Percentiles rank a stretch among this genome's conserved stretches.
These are phyloP conservation scores for Zanthoxylum bungeanum DNA, from an alignment of 345 rosid species.

Conservation along the genomic window DNA sequence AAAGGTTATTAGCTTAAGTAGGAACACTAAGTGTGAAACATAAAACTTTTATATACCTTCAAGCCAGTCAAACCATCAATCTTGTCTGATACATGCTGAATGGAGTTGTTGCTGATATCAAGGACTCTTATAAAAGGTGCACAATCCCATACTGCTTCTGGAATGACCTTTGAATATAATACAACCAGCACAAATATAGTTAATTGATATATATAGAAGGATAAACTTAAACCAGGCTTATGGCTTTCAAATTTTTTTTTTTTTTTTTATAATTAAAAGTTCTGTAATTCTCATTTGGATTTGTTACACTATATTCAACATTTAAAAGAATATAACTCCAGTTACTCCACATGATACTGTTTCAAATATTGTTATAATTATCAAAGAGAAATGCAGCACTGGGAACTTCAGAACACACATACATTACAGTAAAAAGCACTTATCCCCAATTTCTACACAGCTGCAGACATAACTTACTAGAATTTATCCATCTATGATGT, in stretches of 20 bases:
- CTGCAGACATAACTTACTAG: background rate
- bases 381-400: background rate
- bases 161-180: slow-evolving; percentile 55
- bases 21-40: background rate
- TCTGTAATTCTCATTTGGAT: background rate
- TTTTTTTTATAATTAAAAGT: background rate
- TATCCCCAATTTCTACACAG: background rate
- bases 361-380: background rate
- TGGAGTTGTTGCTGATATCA: slow-evolving; percentile 59
- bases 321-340: slow-evolving; percentile 7
- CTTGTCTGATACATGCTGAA: slow-evolving; percentile 48
- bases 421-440: background rate
- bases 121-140: slow-evolving; percentile 60
- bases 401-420: background rate
- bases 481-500: background rate
- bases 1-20: background rate
- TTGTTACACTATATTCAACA: background rate
- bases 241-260: background rate
- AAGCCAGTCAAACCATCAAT: slow-evolving; percentile 51
- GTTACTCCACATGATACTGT: background rate
- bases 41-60: slow-evolving; percentile 46
- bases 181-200: slow-evolving; percentile 6
- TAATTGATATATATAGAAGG: background rate
- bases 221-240: no score
- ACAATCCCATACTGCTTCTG: slow-evolving; percentile 70